A percentile compares a stretch with the other conserved stretches of the same genome.
Conservation (phyloP, 2,329 filamentous ascomycete genomes). For the Cladophialophora chaetospira region DNA sequence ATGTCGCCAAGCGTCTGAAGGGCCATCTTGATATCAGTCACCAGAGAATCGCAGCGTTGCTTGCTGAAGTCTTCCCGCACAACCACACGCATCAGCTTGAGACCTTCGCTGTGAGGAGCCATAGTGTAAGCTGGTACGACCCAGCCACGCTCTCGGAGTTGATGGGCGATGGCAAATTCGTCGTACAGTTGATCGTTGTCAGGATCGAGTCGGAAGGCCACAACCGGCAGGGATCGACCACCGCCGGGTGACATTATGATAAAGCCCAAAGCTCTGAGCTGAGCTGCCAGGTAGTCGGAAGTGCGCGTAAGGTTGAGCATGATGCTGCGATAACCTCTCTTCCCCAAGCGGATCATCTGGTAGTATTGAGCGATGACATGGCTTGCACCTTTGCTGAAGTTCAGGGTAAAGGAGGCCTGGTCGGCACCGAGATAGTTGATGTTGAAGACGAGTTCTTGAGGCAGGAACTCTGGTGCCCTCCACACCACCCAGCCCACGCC, state of each 20-base stretch:
- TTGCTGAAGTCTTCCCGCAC: slow-evolving; percentile 90
- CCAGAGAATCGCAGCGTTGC: slow-evolving; percentile 74
- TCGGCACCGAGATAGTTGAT: slow-evolving; percentile 98
- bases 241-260: slow-evolving; percentile 80
- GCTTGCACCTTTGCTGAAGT: slow-evolving; percentile 93
- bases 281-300: slow-evolving; percentile 78
- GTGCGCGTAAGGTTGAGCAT: slow-evolving; percentile 92
- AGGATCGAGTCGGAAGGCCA: slow-evolving; percentile 77
- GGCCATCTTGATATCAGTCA: slow-evolving; percentile 77
- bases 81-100: slow-evolving; percentile 90
- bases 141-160: slow-evolving; percentile 85
- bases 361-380: slow-evolving; percentile 98
- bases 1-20: slow-evolving; percentile 70
- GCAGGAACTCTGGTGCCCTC: slow-evolving; percentile 79
- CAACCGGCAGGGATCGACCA: slow-evolving; percentile 80
- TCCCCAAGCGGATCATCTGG: slow-evolving; percentile 91
- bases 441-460: slow-evolving; percentile 94
- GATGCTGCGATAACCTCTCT: slow-evolving; percentile 86
- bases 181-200: slow-evolving; percentile 62
- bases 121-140: slow-evolving; percentile 96
- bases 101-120: slow-evolving; percentile 78
- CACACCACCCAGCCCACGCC: slow-evolving; percentile 94
- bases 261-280: slow-evolving; percentile 75
- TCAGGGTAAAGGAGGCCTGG: slow-evolving; percentile 92
- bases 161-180: slow-evolving; percentile 79